A percentile compares a stretch with the other conserved stretches of the same genome.
phyloP scores from a whole-genome alignment of 768 basidiomycete genomes.

The Pleurotus cornucopiae region DNA sequence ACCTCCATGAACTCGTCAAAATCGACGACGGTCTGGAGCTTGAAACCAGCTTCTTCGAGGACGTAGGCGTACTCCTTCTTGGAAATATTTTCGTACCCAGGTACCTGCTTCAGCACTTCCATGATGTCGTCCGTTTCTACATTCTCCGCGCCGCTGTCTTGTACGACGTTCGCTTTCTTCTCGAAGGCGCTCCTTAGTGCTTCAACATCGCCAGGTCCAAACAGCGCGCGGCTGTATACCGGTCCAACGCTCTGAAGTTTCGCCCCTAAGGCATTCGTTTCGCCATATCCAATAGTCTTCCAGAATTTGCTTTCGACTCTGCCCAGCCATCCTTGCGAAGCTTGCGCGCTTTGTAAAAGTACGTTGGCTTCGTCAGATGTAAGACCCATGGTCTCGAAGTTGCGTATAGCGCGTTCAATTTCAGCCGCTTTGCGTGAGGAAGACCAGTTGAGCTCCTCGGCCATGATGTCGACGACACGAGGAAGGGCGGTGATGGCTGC shows the following conservation, averaged over 20 bases:
- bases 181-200: conserved; percentile 36
- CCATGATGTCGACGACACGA: conserved; percentile 88
- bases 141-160: conserved; percentile 20
- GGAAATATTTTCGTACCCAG: conserved; percentile 58
- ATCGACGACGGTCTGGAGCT: conserved; percentile 49
- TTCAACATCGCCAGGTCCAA: conserved; percentile 40
- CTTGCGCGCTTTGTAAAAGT: conserved; percentile 18
- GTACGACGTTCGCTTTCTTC: conserved; percentile 18
- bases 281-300: conserved; percentile 37
- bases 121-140: conserved; percentile 36
- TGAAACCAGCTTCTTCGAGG: conserved; percentile 70
- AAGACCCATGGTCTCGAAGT: conserved; percentile 86
- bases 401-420: conserved; percentile 52
- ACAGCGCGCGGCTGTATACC: conserved; percentile 35
- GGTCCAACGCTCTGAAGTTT: conserved; percentile 12
- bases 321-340: conserved; percentile 13
- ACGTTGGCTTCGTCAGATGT: conserved; percentile 40
- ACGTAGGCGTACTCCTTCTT: conserved; percentile 71
- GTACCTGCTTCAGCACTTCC: conserved; percentile 39
- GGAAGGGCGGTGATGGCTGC: conserved; percentile 84
- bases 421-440: conserved; percentile 53
- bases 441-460: conserved; percentile 78
- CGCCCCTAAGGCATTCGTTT: conserved; percentile 16
- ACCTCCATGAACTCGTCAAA: conserved; percentile 91
- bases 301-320: conserved; percentile 19